A percentile compares a stretch with the other conserved stretches of the same genome.
These are phyloP conservation scores for Straminergon stramineum DNA, from an alignment of 225 moss, liverwort and hornwort genomes.

Conservation along the genomic window DNA sequence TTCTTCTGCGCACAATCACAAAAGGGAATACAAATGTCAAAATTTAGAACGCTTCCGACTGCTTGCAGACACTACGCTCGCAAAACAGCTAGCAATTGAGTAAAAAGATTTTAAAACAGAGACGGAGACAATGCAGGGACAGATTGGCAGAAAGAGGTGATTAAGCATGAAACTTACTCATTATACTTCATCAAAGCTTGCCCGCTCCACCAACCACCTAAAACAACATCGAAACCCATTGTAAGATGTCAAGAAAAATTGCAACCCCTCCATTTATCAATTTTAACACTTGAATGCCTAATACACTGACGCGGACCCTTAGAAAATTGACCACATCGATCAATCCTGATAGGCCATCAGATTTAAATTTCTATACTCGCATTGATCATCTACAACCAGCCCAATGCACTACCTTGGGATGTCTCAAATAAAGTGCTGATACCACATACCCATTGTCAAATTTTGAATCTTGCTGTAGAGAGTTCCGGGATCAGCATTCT, in stretches of 20 bases:
- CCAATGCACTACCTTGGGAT: not conserved
- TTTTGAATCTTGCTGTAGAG: constrained; percentile 59
- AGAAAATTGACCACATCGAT: not conserved
- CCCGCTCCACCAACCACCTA: constrained; percentile 93
- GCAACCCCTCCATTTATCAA: not conserved
- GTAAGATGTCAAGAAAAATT: not conserved
- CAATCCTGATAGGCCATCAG: not conserved
- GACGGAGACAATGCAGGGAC: not conserved
- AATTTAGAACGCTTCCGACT: not conserved
- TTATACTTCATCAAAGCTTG: constrained; percentile 75
- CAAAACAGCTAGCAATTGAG: not conserved
- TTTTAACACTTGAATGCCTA: not conserved
- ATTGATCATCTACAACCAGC: not conserved
- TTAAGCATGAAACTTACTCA: constrained; percentile 34
- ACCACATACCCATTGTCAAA: constrained; percentile 57
- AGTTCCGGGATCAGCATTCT: constrained; percentile 47
- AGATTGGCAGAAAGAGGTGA: not conserved
- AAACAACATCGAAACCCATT: not conserved
- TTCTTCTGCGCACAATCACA: not conserved
- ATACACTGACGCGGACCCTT: not conserved
- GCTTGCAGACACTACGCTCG: not conserved
- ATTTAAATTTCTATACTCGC: not conserved
- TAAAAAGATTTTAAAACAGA: not conserved
- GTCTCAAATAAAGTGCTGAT: not conserved
- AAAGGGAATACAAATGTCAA: not conserved